Percentiles rank a stretch among this genome's conserved stretches.
These are phyloP conservation scores for Cudoniella acicularis DNA, from an alignment of 495 filamentous ascomycete genomes.

Conservation along the genomic window DNA sequence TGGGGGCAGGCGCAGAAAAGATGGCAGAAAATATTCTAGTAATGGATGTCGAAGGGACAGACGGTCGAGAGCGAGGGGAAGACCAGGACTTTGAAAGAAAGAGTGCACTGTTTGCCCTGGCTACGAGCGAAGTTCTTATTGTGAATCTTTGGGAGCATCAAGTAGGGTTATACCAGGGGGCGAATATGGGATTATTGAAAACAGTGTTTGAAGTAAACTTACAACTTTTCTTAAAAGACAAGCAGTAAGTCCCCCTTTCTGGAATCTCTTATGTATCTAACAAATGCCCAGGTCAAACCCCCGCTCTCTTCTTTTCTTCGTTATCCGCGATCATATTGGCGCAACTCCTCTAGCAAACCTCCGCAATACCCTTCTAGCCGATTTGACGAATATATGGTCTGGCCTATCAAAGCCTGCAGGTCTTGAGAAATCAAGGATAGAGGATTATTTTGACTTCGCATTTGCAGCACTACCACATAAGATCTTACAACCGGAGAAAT, in stretches of 20 bases:
- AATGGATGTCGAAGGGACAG: conserved; percentile 98
- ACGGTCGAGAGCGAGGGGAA: conserved; percentile 92
- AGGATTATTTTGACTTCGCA: conserved; percentile 97
- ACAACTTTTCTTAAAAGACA: conserved; percentile 92
- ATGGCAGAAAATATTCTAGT: conserved; percentile 98
- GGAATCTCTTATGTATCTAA: conserved; percentile 17
- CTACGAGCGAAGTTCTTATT: conserved; percentile 96
- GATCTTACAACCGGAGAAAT: conserved; percentile 91
- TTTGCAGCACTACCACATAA: conserved; percentile 96
- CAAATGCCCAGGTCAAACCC: conserved; percentile 66
- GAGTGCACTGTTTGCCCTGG: conserved; percentile 92
- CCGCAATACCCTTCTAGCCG: conserved; percentile 83
- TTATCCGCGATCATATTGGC: conserved; percentile 94
- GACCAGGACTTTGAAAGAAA: conserved; percentile 99
- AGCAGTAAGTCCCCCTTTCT: conserved; percentile 56
- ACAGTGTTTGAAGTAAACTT: conserved; percentile 98
- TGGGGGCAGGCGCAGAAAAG: conserved; percentile 31
- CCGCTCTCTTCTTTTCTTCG: conserved; percentile 93
- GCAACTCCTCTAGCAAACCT: conserved; percentile 85
- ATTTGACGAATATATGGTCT: conserved; percentile 87
- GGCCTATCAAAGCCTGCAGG: conserved; percentile 86
- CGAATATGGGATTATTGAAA: conserved; percentile 97
- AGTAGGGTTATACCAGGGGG: conserved; percentile 95
- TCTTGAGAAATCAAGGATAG: conserved; percentile 81
- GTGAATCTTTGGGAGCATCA: conserved; percentile 99